phyloP scores from a whole-genome alignment of 2,329 filamentous ascomycete genomes.

The Hansfordia pulvinata region DNA sequence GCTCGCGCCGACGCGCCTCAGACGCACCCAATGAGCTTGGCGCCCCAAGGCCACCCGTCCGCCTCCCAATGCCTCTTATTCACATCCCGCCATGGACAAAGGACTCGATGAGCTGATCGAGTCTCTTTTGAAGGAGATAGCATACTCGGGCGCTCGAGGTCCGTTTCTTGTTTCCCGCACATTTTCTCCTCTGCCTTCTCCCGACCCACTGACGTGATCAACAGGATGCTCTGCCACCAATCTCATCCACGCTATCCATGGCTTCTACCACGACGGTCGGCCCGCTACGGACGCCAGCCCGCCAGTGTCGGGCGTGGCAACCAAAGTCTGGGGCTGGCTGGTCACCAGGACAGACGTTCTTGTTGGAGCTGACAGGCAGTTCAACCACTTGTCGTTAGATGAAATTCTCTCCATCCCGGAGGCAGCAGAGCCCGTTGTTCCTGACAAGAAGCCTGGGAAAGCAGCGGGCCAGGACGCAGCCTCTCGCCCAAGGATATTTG shows the following conservation, averaged over 20 bases:
- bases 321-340: conserved; percentile 28
- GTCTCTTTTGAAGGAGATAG: conserved; percentile 27
- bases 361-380: conserved; percentile 20
- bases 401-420: conserved; percentile 23
- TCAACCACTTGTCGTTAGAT: conserved; percentile 23
- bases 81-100: too few species aligned
- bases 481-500: conserved; percentile 23
- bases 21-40: too few species aligned
- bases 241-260: conserved; percentile 8
- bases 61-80: too few species aligned
- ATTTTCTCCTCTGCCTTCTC: background rate
- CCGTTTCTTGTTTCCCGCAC: conserved; percentile 8
- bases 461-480: conserved; percentile 2
- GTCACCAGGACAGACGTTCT: conserved; percentile 24
- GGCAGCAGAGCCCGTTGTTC: conserved; percentile 7
- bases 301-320: conserved; percentile 13
- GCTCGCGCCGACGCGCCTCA: too few species aligned
- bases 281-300: conserved; percentile 3
- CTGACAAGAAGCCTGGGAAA: conserved; percentile 1
- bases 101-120: conserved; percentile 31
- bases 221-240: conserved; percentile 9
- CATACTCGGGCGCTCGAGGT: conserved; percentile 28
- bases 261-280: conserved; percentile 5
- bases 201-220: background rate
- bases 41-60: too few species aligned